Percentiles rank a stretch among this genome's conserved stretches.
These are phyloP conservation scores for Apiosordaria backusii DNA, from an alignment of 495 filamentous ascomycete genomes.

Conservation along the genomic window DNA sequence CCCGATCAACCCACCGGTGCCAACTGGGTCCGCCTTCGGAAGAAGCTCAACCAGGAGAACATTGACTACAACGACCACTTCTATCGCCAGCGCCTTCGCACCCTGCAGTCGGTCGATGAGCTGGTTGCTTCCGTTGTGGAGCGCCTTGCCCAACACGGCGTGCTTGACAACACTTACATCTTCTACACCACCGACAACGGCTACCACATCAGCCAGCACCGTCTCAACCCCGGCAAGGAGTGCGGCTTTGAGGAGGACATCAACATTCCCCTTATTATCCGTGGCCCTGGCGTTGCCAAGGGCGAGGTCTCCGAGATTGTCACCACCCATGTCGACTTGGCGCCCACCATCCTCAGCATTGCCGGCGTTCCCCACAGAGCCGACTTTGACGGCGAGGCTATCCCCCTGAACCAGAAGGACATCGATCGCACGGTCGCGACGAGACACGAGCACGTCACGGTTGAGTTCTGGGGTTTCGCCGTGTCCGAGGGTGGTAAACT, in stretches of 20 bases:
- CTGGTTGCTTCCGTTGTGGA: constrained; percentile 56
- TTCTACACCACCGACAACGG: constrained; percentile 74
- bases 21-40: constrained; percentile 58
- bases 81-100: constrained; percentile 59
- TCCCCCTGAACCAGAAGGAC: constrained; percentile 43
- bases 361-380: constrained; percentile 46
- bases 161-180: constrained; percentile 67
- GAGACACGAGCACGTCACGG: constrained; percentile 61
- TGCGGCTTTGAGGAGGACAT: constrained; percentile 73
- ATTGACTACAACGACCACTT: constrained; percentile 66
- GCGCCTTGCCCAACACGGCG: constrained; percentile 47
- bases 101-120: constrained; percentile 68
- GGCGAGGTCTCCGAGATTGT: constrained; percentile 50
- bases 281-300: constrained; percentile 55
- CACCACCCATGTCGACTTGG: constrained; percentile 67
- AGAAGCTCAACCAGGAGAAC: constrained; percentile 49
- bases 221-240: constrained; percentile 67
- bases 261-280: constrained; percentile 62
- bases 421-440: constrained; percentile 28
- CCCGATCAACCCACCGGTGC: constrained; percentile 53
- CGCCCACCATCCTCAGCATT: constrained; percentile 59
- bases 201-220: constrained; percentile 71
- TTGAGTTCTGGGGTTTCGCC: constrained; percentile 61
- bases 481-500: constrained; percentile 51
- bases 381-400: constrained; percentile 59